These are phyloP conservation scores for Penicillium psychrosexuale DNA, from an alignment of 2,329 filamentous ascomycete genomes.

Conservation along the genomic window DNA sequence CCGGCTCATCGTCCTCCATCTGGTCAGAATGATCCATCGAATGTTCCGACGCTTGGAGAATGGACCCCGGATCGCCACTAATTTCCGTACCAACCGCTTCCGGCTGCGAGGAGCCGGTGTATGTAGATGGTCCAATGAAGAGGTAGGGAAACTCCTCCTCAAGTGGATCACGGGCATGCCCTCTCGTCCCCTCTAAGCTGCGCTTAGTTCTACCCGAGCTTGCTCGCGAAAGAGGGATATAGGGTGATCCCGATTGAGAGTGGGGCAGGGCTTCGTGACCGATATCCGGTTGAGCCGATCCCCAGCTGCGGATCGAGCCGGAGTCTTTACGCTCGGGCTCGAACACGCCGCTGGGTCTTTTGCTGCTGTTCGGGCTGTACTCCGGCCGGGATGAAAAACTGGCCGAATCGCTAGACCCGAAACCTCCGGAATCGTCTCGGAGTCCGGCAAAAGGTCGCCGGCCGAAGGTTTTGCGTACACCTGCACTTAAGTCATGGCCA, in stretches of 20 bases:
- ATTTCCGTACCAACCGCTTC: conserved; percentile 9
- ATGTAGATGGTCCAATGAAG: conserved; percentile 65
- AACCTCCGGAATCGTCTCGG: conserved; percentile 8
- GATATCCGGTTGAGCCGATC: conserved; percentile 18
- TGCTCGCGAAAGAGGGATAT: conserved; percentile 26
- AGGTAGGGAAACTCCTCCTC: conserved; percentile 68
- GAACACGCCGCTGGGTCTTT: conserved; percentile 14
- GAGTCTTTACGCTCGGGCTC: conserved; percentile 27
- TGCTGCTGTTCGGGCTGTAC: conserved; percentile 14
- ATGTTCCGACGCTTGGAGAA: conserved; percentile 29
- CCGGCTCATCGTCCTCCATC: conserved; percentile 9
- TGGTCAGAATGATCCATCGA: conserved; percentile 34
- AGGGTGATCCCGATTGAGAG: conserved; percentile 31
- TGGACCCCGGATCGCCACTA: conserved; percentile 13
- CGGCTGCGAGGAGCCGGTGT: conserved; percentile 31
- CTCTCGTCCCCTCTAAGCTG: conserved; percentile 50
- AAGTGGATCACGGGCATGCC: conserved; percentile 62
- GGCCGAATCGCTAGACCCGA: conserved; percentile 14
- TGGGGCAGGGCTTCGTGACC: conserved; percentile 13
- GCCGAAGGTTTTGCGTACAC: conserved; percentile 51
- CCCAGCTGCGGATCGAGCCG: conserved; percentile 22
- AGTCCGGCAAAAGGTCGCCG: conserved; percentile 49
- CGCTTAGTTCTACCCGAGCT: conserved; percentile 35
- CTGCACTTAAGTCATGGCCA: conserved; percentile 42
- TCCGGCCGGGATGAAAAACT: conserved; percentile 16